These are phyloP conservation scores for Eutrema yunnanense DNA, from an alignment of 345 rosid species.

Conservation along the genomic window DNA sequence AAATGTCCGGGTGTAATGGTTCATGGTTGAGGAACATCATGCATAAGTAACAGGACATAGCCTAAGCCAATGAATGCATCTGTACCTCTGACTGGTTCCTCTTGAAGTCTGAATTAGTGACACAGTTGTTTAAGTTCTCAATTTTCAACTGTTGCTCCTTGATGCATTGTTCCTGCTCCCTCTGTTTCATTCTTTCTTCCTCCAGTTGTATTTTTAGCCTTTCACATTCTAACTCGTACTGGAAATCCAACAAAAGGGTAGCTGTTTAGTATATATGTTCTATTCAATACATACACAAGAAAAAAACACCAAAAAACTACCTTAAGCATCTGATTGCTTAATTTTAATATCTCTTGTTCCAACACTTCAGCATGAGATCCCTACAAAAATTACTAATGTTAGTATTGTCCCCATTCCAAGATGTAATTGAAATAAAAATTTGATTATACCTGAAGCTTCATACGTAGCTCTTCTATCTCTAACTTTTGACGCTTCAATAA, in stretches of 20 bases:
- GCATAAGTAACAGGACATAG: background rate
- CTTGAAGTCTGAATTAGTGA: slow-evolving; percentile 40
- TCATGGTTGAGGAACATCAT: background rate
- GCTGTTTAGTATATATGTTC: background rate
- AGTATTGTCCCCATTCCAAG: background rate
- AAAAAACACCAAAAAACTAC: slow-evolving; percentile 30
- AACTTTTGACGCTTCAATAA: slow-evolving; percentile 81
- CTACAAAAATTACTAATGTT: slow-evolving; percentile 32
- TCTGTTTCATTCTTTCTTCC: slow-evolving; percentile 77
- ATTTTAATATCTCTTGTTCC: slow-evolving; percentile 80
- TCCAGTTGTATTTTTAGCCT: slow-evolving; percentile 79
- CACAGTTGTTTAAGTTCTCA: slow-evolving; percentile 48
- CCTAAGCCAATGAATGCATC: background rate
- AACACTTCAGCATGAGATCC: slow-evolving; percentile 88
- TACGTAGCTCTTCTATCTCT: slow-evolving; percentile 86
- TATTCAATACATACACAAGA: background rate
- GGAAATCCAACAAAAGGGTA: slow-evolving; percentile 25
- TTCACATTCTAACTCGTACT: slow-evolving; percentile 89
- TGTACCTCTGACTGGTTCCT: slow-evolving; percentile 59
- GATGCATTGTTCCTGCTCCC: slow-evolving; percentile 57
- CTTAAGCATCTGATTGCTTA: slow-evolving; percentile 91
- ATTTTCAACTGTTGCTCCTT: slow-evolving; percentile 67
- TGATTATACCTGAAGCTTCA: slow-evolving; percentile 73
- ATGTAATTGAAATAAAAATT: background rate
- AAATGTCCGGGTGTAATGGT: background rate